These are phyloP conservation scores for Aspergillus leporis DNA, from an alignment of 495 filamentous ascomycete species.

Conservation along the genomic window DNA sequence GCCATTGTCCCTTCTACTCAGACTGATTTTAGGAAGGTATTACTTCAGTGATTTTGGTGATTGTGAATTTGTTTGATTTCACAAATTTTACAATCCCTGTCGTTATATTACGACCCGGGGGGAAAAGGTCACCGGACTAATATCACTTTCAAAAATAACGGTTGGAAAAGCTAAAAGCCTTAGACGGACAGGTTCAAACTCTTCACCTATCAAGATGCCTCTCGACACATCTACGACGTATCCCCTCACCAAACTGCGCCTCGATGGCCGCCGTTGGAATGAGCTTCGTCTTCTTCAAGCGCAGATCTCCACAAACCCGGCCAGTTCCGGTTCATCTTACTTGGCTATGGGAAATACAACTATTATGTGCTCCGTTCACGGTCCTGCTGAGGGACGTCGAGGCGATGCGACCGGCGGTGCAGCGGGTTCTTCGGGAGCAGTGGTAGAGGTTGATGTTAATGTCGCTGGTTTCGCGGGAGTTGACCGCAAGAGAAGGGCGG, in stretches of 20 bases:
- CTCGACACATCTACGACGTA: constrained; percentile 86
- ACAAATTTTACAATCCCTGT: neutral
- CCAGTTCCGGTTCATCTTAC: constrained; percentile 87
- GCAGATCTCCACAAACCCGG: constrained; percentile 86
- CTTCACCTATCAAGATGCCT: constrained; percentile 59
- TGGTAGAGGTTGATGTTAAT: constrained; percentile 78
- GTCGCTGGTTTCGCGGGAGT: constrained; percentile 86
- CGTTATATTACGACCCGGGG: neutral
- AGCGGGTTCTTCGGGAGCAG: constrained; percentile 52
- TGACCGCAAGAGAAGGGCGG: constrained; percentile 73
- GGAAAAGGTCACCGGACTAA: constrained; percentile 1
- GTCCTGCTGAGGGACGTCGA: constrained; percentile 69
- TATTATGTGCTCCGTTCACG: constrained; percentile 87
- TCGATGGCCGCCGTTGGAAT: constrained; percentile 97
- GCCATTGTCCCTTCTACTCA: neutral
- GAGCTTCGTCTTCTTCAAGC: constrained; percentile 88
- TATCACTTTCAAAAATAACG: neutral
- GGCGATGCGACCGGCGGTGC: constrained; percentile 45
- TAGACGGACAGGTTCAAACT: neutral
- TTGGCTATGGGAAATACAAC: constrained; percentile 96
- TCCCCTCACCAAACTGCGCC: constrained; percentile 79
- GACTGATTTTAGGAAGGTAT: neutral
- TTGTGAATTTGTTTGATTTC: neutral
- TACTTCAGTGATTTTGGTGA: neutral
- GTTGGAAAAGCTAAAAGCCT: neutral